Evolutionary conservation across 495 filamentous ascomycete species (phyloP), one percentile per base, ranked within the genome.

Genomic region (Penicillium canescens): DNA sequence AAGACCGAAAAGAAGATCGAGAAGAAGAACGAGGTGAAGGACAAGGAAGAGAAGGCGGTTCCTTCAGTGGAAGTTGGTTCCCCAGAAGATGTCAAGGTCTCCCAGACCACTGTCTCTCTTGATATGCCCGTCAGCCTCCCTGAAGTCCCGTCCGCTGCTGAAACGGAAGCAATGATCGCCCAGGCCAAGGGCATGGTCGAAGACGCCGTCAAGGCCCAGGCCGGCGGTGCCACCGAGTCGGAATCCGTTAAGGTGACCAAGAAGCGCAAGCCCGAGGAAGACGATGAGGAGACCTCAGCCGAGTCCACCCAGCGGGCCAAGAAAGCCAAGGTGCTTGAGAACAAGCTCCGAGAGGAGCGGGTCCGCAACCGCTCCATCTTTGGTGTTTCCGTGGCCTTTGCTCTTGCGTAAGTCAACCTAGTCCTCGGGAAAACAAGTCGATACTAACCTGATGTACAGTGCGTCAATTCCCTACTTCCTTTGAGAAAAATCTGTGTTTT

Each of bases 181-280:
- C 81, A 89, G 68, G 94, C 94, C 6, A 91, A 88, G 67, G 84
- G 85, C 57, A 96, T 97, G 91, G 94, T 98, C 6, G 82, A 88
- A 46, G 88, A 89, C 48, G 91, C 90, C 38, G 78, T 78, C 42
- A 83, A 85, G 55, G 68, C 82, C 41, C 78, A 85, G 28, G 39
- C 46, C 14, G 74, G 74, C 9, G 61, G 56, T 23, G 52, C 68
- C 18, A 63, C 64, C 6, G 62, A 73, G n/a, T 66, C 64, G 8
- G 66, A 71, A 24, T 62, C 75, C 35, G 77, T 69, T 35, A 85
- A 80, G 65, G 67, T 71, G 46, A 65, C 69, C 18, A 71, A 67
- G 65, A 98, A 98, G 80, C 84, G 94, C 59, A 97, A 96, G 75
- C 83, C 82, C 1, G 88, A 88, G 10, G 92, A 95, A 26, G 81